Evolutionary conservation across 345 rosid species (phyloP), one percentile per base, ranked within the genome.

Genomic region (Mercurialis annua): DNA sequence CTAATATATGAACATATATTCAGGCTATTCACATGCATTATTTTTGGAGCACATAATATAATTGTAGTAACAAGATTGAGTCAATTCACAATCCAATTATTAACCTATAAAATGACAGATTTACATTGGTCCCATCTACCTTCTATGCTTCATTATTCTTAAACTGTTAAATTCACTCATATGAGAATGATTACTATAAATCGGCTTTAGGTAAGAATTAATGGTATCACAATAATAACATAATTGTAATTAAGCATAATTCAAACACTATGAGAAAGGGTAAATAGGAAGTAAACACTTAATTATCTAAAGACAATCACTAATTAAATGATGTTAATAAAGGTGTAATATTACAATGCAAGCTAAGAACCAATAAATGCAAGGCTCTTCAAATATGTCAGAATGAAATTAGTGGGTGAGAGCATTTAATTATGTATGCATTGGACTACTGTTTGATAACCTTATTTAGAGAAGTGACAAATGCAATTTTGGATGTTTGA

Each of bases 41-140:
- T 29, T 40, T 67, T 30, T 59, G 30, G n/a, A 62, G 66, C 40
- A 43, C 17, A 62, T 27, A 62, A 30, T 20, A 11, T 47, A 18
- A 4, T 2, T 4, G 6, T 2, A 48, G 14, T n/a, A n/a, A n/a
- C n/a, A n/a, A 50, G 12, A 17, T 40, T 10, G 52, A 46, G 20
- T 11, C 59, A 40, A 21, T 72, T 72, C 61, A 59, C 40, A 29
- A 64, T 65, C 71, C 59, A 69, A 68, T 73, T 64, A 61, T 62
- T 33, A 60, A 16, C 18, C 46, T 23, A 23, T 2, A 20, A 10
- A 46, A 42, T 61, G 68, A 20, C 65, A 38, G 26, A 1, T 53
- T 47, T 18, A 14, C 14, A 0, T 36, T 53, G 77, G 73, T 24
- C 75, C 80, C n/a, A n/a, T n/a, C n/a, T 55, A 26, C 74, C 0